Conservation (phyloP, 164 flowering plant species). For the Berberis thunbergii region DNA sequence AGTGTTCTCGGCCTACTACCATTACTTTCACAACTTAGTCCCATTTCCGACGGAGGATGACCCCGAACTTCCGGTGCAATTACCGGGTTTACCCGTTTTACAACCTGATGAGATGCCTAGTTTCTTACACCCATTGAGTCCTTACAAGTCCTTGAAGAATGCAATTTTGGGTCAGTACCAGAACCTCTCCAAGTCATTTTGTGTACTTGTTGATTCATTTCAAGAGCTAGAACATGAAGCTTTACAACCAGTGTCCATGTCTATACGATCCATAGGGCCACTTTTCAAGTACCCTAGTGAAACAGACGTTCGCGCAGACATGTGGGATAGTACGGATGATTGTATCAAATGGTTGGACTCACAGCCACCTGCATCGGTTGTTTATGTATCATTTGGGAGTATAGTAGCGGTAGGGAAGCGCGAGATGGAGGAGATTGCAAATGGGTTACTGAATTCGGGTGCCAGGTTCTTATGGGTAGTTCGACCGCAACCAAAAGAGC, state of each 20-base stretch:
- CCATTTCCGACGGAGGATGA: conserved; percentile 41
- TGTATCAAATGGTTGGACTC: conserved; percentile 51
- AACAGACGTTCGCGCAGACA: conserved; percentile 28
- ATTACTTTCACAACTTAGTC: conserved; percentile 27
- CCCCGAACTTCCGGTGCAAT: conserved; percentile 33
- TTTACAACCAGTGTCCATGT: conserved; percentile 18
- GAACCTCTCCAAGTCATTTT: conserved; percentile 46
- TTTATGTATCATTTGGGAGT: conserved; percentile 63
- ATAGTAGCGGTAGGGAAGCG: conserved; percentile 30
- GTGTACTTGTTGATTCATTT: conserved; percentile 57
- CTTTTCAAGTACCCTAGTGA: conserved; percentile 24
- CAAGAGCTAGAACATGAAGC: conserved; percentile 52
- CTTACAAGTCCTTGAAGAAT: conserved; percentile 22
- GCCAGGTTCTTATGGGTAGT: conserved; percentile 56
- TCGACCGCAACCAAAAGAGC: conserved; percentile 25
- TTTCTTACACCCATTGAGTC: conserved; percentile 44
- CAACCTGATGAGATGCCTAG: conserved; percentile 55
- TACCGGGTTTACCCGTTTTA: conserved; percentile 50
- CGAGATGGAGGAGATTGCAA: conserved; percentile 56
- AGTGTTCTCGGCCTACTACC: conserved; percentile 47
- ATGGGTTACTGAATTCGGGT: conserved; percentile 35
- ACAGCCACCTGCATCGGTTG: conserved; percentile 36
- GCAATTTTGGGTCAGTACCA: conserved; percentile 42
- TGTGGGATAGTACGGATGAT: conserved; percentile 30
- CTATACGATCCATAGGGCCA: conserved; percentile 56